These are phyloP conservation scores for Tuber indicum DNA, from an alignment of 495 filamentous ascomycete species.

Conservation along the genomic window DNA sequence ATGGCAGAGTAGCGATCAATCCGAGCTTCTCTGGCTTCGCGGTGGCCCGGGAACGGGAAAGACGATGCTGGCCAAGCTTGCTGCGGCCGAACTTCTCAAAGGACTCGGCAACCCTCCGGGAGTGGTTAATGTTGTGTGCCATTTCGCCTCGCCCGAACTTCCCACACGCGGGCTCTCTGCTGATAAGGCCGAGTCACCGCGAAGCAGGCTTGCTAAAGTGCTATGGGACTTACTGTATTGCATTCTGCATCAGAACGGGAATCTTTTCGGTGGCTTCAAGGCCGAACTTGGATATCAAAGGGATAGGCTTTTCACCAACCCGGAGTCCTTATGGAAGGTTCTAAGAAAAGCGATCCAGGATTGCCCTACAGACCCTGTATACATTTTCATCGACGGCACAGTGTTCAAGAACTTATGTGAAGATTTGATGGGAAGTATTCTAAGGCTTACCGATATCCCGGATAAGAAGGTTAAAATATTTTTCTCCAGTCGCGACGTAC, in stretches of 20 bases:
- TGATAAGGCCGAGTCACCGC: not conserved
- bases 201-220: not conserved
- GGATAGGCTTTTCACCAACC: not conserved
- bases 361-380: too few relatives aligned
- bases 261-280: not conserved
- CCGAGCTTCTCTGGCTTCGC: not conserved
- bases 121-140: not conserved
- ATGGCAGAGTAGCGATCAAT: not conserved
- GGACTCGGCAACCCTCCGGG: accelerated
- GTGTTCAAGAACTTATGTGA: not conserved
- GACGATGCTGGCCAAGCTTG: not conserved
- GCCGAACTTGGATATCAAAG: not conserved
- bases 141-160: not conserved
- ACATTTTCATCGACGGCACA: not conserved
- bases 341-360: not conserved
- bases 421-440: not conserved
- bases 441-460: not conserved
- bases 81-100: not conserved
- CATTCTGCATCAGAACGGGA: not conserved
- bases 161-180: not conserved
- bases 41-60: not conserved
- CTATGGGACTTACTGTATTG: not conserved
- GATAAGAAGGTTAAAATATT: not conserved
- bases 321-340: not conserved
- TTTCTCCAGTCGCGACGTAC: not conserved